Conservation (phyloP, 176 grass and related monocot genomes). For the Oryza meridionalis region DNA sequence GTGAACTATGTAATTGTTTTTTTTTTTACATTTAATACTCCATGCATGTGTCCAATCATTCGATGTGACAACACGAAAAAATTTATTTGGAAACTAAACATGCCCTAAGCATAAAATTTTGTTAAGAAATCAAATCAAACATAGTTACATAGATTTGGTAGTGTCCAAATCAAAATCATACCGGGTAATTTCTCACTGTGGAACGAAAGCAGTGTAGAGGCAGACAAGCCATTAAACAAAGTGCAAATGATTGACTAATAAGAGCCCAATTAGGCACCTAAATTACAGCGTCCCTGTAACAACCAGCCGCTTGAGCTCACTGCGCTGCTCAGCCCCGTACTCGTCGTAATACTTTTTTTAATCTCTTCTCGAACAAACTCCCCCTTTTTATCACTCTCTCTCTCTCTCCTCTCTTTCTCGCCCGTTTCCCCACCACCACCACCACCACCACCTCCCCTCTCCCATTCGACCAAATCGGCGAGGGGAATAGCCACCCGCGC, state of each 20-base stretch:
- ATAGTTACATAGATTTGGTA: no score
- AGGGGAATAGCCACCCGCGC: neutral
- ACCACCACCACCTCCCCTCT: neutral
- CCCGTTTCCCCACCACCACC: neutral
- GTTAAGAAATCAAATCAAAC: no score
- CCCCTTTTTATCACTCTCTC: slow-evolving; percentile 17
- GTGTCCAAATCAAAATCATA: neutral
- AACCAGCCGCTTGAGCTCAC: neutral
- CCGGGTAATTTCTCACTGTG: neutral
- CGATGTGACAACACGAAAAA: no score
- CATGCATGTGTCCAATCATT: no score
- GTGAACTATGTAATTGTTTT: no score
- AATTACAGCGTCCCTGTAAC: slow-evolving; percentile 26
- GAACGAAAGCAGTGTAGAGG: neutral
- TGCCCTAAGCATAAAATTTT: no score
- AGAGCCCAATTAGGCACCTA: slow-evolving; percentile 44
- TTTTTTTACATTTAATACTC: no score
- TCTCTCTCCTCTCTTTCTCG: neutral
- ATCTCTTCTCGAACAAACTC: slow-evolving; percentile 41
- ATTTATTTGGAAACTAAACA: no score
- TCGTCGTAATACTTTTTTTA: slow-evolving; percentile 8
- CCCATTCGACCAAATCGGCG: slow-evolving; percentile 52
- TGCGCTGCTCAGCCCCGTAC: slow-evolving; percentile 16
- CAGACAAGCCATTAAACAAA: slow-evolving; percentile 38
- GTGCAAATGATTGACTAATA: slow-evolving; percentile 51